A percentile compares a stretch with the other conserved stretches of the same genome.
phyloP scores from a whole-genome alignment of 2,329 filamentous ascomycete species.

The Colletotrichum sp. region DNA sequence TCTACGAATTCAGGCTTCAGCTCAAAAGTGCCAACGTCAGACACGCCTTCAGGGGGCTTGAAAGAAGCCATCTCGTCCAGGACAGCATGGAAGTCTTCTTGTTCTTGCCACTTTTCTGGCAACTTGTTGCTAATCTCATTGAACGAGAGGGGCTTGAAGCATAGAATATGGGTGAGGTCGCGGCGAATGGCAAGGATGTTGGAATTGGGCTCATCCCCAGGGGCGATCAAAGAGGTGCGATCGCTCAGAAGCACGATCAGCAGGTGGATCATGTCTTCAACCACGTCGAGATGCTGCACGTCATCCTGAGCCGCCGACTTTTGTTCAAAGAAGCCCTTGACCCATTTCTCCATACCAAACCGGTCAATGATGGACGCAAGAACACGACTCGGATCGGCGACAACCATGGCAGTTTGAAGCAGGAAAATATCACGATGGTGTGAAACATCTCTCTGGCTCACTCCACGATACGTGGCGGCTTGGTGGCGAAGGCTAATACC shows the following conservation, averaged over 20 bases:
- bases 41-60: constrained; percentile 87
- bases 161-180: constrained; percentile 91
- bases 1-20: constrained; percentile 86
- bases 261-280: constrained; percentile 94
- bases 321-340: constrained; percentile 79
- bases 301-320: constrained; percentile 82
- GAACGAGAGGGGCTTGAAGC: constrained; percentile 95
- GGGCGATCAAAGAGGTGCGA: constrained; percentile 77
- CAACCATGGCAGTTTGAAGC: constrained; percentile 86
- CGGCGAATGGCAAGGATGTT: constrained; percentile 78
- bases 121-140: constrained; percentile 88
- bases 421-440: constrained; percentile 96
- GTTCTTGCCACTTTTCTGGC: constrained; percentile 87
- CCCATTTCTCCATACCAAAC: constrained; percentile 88
- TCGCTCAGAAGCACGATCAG: constrained; percentile 92
- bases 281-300: constrained; percentile 85
- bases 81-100: constrained; percentile 85
- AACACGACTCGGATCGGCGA: constrained; percentile 83
- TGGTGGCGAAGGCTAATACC: constrained; percentile 95
- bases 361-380: constrained; percentile 90
- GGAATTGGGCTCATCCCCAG: constrained; percentile 68
- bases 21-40: constrained; percentile 93
- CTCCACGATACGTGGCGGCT: constrained; percentile 89
- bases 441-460: constrained; percentile 87
- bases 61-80: constrained; percentile 89